These are phyloP conservation scores for Suillus subalutaceus DNA, from an alignment of 768 basidiomycete species.

Conservation along the genomic window DNA sequence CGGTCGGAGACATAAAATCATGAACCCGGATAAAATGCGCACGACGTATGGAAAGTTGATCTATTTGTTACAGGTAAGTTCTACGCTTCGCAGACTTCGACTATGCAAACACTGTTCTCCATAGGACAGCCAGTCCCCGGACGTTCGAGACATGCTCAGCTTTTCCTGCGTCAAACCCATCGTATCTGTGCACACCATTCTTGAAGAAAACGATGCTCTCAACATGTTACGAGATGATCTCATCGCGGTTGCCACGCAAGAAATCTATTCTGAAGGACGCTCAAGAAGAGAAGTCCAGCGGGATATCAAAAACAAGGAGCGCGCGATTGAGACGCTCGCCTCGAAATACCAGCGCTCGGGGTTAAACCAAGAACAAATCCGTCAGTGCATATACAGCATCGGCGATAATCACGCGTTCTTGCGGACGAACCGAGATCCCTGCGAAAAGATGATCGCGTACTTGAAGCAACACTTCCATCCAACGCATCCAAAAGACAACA, in stretches of 20 bases:
- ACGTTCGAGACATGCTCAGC: slow-evolving; percentile 77
- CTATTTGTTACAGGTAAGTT: slow-evolving; percentile 74
- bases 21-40: slow-evolving; percentile 92
- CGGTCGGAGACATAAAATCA: slow-evolving; percentile 84
- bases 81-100: not conserved
- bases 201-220: slow-evolving; percentile 66
- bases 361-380: slow-evolving; percentile 65
- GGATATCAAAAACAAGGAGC: slow-evolving; percentile 84
- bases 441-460: slow-evolving; percentile 80
- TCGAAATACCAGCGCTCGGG: slow-evolving; percentile 59
- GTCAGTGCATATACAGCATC: slow-evolving; percentile 84
- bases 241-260: slow-evolving; percentile 75
- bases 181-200: slow-evolving; percentile 68
- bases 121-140: slow-evolving; percentile 83
- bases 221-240: slow-evolving; percentile 78
- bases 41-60: slow-evolving; percentile 87
- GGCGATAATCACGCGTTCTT: slow-evolving; percentile 91
- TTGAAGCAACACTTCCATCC: slow-evolving; percentile 80
- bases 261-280: slow-evolving; percentile 75
- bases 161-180: slow-evolving; percentile 82
- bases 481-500: slow-evolving; percentile 63
- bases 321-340: slow-evolving; percentile 78
- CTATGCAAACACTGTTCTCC: slow-evolving; percentile 1
- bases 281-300: slow-evolving; percentile 78
- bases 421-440: slow-evolving; percentile 84